These are phyloP conservation scores for Cicer cuneatum DNA, from an alignment of 306 rosid genomes.

Conservation along the genomic window DNA sequence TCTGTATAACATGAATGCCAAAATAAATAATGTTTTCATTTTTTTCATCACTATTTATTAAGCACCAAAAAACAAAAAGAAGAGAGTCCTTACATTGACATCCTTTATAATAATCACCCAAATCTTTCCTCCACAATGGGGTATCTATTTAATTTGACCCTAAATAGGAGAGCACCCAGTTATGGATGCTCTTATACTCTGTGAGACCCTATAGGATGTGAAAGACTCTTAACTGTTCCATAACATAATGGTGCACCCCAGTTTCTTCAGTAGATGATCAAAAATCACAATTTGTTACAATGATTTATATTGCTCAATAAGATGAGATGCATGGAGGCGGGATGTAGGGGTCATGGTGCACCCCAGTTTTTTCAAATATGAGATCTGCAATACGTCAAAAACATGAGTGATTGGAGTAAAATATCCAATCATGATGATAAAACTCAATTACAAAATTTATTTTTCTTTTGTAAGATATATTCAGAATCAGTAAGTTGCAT, in stretches of 20 bases:
- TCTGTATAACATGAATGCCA: too few relatives aligned
- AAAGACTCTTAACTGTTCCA: background rate
- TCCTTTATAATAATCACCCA: too few relatives aligned
- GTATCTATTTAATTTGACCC: too few relatives aligned
- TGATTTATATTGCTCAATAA: constrained; percentile 93
- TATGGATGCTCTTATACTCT: too few relatives aligned
- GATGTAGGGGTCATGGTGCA: constrained; percentile 83
- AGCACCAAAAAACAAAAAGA: too few relatives aligned
- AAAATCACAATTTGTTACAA: constrained; percentile 46
- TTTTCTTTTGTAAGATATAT: background rate
- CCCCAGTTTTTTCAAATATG: constrained; percentile 83
- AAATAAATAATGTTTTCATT: too few relatives aligned
- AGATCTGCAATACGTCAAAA: constrained; percentile 58
- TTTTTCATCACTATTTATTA: too few relatives aligned
- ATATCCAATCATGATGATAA: background rate
- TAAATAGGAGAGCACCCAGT: too few relatives aligned
- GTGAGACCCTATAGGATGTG: too few relatives aligned
- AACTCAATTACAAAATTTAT: constrained; percentile 1
- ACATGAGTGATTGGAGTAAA: constrained; percentile 8
- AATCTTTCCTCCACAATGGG: too few relatives aligned
- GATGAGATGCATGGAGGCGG: constrained; percentile 87
- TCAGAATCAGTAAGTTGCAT: constrained; percentile 4
- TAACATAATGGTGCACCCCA: too few relatives aligned
- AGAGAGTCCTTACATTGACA: too few relatives aligned
- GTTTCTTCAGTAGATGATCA: background rate